Evolutionary conservation across 345 rosid species (phyloP), one percentile per base, ranked within the genome.

Genomic region (Clarkia xantiana): DNA sequence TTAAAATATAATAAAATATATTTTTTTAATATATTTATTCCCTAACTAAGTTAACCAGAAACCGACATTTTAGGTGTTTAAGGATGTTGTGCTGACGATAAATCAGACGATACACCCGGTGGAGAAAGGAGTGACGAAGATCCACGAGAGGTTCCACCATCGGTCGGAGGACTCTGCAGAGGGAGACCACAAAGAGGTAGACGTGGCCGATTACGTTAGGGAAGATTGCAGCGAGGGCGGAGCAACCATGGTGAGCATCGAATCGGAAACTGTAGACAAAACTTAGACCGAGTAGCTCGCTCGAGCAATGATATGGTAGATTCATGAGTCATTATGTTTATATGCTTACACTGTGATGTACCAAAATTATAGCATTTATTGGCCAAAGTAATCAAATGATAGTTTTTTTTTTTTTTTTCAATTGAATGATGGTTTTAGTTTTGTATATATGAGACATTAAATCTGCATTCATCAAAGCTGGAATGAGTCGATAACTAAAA

Each of bases 81-180:
- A 81, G 44, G 98, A 78, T 69, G 90, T 91, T 22, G 83, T 73
- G 39, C 67, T 86, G 66, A 84, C 94, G 1, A 78, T 84, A 63
- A 91, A 91, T 67, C 94, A 79, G 70, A 94, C 95, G 10, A 82
- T 86, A 20, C 79, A 84, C 52, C 95, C 96, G 1, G 79, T 78
- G 15, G 87, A 80, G 71, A 84, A 81, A 54, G 94, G 96, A 10
- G 83, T 80, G n/a, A 80, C 78, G 0, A 84, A 74, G 76, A 76
- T 81, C 44, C 94, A 91, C 54, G 84, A 77, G 64, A 71, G 58
- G 2, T 55, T 89, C 52, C 90, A 77, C 39, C 70, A 55, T 15
- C 67, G 58, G 60, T 51, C 71, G 8, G 50, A 34, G 19, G 61
- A 62, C 64, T 62, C 75, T 0, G 67, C 67, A 0, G 73, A 51